Evolutionary conservation across 2,329 filamentous ascomycete species (phyloP).

Genomic region (Thermoascus crustaceus): DNA sequence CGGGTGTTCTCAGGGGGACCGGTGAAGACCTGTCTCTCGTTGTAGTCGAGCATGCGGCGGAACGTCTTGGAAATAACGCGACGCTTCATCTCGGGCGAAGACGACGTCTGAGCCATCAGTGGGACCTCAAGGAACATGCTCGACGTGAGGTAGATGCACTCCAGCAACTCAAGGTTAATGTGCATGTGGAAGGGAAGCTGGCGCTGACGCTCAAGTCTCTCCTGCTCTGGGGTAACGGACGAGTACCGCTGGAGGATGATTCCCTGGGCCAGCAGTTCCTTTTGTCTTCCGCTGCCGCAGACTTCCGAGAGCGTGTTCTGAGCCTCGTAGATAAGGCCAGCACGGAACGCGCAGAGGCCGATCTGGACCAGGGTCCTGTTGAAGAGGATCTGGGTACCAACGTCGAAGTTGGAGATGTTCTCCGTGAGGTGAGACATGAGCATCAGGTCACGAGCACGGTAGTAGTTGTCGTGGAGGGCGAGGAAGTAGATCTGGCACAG

Average conservation of each 20-base stretch:
- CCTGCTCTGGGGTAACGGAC: constrained; percentile 94
- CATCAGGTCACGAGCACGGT: constrained; percentile 97
- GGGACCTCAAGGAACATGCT: constrained; percentile 99
- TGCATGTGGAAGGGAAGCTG: constrained; percentile 99
- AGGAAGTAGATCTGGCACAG: constrained; percentile 98
- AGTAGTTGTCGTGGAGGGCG: constrained; percentile 95
- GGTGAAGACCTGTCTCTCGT: constrained; percentile 98
- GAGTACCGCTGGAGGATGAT: constrained; percentile 97
- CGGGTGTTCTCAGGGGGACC: constrained; percentile 97
- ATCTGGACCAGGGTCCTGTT: constrained; percentile 97
- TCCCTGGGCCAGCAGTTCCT: constrained; percentile 94
- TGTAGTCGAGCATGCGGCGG: constrained; percentile 97
- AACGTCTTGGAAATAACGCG: constrained; percentile 98
- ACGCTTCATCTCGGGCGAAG: constrained; percentile 94
- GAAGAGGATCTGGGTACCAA: constrained; percentile 96
- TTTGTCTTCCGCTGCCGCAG: constrained; percentile 92
- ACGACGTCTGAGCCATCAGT: constrained; percentile 90
- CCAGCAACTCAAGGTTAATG: constrained; percentile 96
- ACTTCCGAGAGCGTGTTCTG: constrained; percentile 98
- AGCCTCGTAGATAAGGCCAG: constrained; percentile 91
- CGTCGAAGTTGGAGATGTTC: constrained; percentile 92
- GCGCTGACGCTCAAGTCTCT: constrained; percentile 91
- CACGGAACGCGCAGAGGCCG: constrained; percentile 94
- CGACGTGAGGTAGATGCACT: constrained; percentile 97
- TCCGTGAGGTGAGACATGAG: constrained; percentile 99